Evolutionary conservation across 2,329 filamentous ascomycete genomes (phyloP), one percentile per base, ranked within the genome.

Genomic region (Nemania sp.): DNA sequence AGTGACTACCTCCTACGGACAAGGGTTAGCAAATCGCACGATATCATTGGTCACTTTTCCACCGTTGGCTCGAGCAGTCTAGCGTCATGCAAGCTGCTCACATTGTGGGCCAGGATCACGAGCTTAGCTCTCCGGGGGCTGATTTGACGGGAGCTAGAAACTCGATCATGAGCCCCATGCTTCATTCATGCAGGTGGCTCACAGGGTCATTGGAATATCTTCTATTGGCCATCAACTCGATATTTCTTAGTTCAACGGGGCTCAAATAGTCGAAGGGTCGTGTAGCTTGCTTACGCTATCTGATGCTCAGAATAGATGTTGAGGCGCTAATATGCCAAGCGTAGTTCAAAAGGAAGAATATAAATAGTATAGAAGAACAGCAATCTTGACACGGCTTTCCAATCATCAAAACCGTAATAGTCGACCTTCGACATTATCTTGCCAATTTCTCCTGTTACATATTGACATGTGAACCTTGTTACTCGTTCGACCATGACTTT

Each of bases 31-130:
- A 37, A 15, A 31, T 17, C 12, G 8, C 14, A 31, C 22, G n/a
- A 49, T 43, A 8, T 44, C 17, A 37, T 43, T 37, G 31, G 48
- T 11, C 5, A 33, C 17, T 26, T 6, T 9, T 30, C 37, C 34
- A 48, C n/a, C n/a, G n/a, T n/a, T n/a, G n/a, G 40, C 49, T 31
- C 19, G 15, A 40, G 34, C 3, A 50, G 48, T 59, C 61, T 70
- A 68, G 67, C 49, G 56, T 65, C 58, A 72, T 73, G 71, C 70
- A 71, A 52, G 54, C 65, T 68, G 70, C 70, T 59, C 52, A 59
- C 52, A 59, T 30, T n/a, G 65, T 65, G 67, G 67, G 65, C 52
- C n/a, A 45, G 44, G 51, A 33, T 43, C 39, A 43, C 26, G 39
- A 46, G 31, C 23, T 47, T 20, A 39, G 17, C 34, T 14, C 30